Conservation (phyloP, 2,329 filamentous ascomycete genomes). For the Pseudonectria buxi region DNA sequence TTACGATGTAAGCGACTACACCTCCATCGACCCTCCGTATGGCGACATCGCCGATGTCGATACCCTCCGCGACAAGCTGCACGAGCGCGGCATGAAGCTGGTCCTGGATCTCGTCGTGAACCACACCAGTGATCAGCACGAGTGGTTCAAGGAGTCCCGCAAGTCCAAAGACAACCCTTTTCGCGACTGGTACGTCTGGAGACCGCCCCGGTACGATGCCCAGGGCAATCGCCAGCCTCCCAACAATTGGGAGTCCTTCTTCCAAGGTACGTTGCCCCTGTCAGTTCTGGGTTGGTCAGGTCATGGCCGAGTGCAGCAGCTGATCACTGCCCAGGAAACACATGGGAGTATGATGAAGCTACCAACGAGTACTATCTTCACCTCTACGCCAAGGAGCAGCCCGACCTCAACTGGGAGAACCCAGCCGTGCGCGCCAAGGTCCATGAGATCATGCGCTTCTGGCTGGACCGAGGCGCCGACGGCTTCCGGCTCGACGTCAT, state of each 20-base stretch:
- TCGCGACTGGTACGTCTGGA: conserved; percentile 61
- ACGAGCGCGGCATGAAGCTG: conserved; percentile 59
- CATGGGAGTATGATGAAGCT: conserved; percentile 43
- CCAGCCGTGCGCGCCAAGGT: conserved; percentile 56
- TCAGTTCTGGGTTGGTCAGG: too few species aligned
- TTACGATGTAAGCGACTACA: conserved; percentile 66
- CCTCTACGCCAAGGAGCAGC: conserved; percentile 64
- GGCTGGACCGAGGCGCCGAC: conserved; percentile 61
- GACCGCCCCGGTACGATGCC: conserved; percentile 47
- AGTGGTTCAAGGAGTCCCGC: conserved; percentile 52
- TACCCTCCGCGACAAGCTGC: conserved; percentile 51
- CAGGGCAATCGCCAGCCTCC: conserved; percentile 54
- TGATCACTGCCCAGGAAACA: conserved; percentile 26
- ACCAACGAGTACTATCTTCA: conserved; percentile 54
- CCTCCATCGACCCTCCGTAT: conserved; percentile 57
- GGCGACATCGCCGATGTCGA: conserved; percentile 64
- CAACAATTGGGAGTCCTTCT: conserved; percentile 48
- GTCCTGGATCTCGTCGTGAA: conserved; percentile 70
- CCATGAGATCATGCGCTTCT: conserved; percentile 65
- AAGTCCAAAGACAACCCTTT: conserved; percentile 47
- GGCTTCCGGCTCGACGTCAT: conserved; percentile 64
- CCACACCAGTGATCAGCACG: conserved; percentile 55
- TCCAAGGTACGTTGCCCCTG: conserved; percentile 25
- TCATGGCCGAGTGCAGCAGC: too few species aligned
- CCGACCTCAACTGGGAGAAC: conserved; percentile 75